These are phyloP conservation scores for Ambrosia trifida DNA, from an alignment of 129 eudicot species.

Conservation along the genomic window DNA sequence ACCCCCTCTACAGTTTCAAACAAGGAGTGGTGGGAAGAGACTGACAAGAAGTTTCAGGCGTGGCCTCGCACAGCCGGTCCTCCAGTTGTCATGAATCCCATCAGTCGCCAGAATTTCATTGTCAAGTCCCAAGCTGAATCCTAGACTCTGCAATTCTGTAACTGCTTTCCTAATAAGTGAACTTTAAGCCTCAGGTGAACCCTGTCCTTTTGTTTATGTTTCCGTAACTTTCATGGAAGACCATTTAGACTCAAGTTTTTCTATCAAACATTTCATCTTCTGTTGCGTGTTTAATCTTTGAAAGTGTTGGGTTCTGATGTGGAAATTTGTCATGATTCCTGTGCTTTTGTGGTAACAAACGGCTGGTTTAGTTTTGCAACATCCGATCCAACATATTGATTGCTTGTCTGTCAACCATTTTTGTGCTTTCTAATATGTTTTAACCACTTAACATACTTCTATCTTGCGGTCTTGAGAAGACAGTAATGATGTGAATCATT, in stretches of 20 bases:
- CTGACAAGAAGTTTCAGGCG: conserved; percentile 89
- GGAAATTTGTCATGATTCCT: not conserved
- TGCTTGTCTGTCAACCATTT: not conserved
- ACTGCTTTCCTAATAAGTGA: not conserved
- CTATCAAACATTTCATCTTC: not conserved
- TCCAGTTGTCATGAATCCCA: conserved; percentile 93
- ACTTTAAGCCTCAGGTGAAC: conserved; percentile 18
- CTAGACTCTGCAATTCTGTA: conserved; percentile 11
- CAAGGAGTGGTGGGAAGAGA: conserved; percentile 82
- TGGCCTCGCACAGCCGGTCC: conserved; percentile 99
- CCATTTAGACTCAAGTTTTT: not conserved
- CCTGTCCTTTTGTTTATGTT: conserved; percentile 16
- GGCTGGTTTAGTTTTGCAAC: not conserved
- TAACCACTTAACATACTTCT: not conserved
- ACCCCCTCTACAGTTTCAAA: conserved; percentile 70
- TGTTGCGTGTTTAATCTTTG: conserved; percentile 10
- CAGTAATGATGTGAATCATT: too few species aligned
- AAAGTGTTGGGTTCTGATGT: conserved; percentile 4
- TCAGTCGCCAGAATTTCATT: conserved; percentile 85
- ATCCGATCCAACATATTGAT: not conserved
- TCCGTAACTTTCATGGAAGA: not conserved
- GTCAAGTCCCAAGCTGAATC: conserved; percentile 55
- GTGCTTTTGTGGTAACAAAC: not conserved
- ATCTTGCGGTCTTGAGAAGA: not conserved
- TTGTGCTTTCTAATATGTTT: not conserved